Evolutionary conservation across 805 yeast genomes (phyloP), one percentile per base, ranked within the genome.

Genomic region (Kazachstania taianensis): DNA sequence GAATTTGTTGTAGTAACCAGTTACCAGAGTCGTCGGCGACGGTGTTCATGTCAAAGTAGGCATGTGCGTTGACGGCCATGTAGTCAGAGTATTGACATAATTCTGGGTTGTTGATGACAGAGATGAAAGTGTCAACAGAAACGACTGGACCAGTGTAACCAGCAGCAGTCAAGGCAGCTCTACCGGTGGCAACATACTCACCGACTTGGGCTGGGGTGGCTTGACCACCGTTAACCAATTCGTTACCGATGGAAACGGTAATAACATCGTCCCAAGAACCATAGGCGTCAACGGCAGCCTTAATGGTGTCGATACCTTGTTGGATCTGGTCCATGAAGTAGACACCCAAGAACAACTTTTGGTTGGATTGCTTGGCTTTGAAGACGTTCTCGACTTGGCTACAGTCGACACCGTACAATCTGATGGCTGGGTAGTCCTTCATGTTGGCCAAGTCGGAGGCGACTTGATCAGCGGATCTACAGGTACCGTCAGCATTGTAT

Each of bases 1-100:
- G 81, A 65, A 87, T 82, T 73, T 87, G 95, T 60, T 70, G 61
- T 55, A 82, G 63, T 51, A 87, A 78, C 96, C 97, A 92, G 22
- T 66, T 57, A 72, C 98, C 98, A 44, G 97, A 85, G 46, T 75
- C 72, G 22, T 59, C 69, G 51, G 96, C 92, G 44, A 69, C 68
- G 52, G 80, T 73, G 65, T 71, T 62, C 65, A 89, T 86, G 62
- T 89, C 98, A 61, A 92, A 92, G 86, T 72, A 92, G 53, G 96
- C 85, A 65, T 92, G 98, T 50, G 96, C 96, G 69, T 89, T 92
- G 62, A 83, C 81, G 42, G 96, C 96, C 64, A 85, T 70, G 79
- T 85, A 89, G 70, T 92, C 98, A 40, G 94, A 81, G 61, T 63
- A 58, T 25, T 71, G 69, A 74, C 98, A 89, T 60, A 92, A 78